Evolutionary conservation across 208 protist genomes (phyloP), one percentile per base, ranked within the genome.

Genomic region (Trypanosoma melophagium): DNA sequence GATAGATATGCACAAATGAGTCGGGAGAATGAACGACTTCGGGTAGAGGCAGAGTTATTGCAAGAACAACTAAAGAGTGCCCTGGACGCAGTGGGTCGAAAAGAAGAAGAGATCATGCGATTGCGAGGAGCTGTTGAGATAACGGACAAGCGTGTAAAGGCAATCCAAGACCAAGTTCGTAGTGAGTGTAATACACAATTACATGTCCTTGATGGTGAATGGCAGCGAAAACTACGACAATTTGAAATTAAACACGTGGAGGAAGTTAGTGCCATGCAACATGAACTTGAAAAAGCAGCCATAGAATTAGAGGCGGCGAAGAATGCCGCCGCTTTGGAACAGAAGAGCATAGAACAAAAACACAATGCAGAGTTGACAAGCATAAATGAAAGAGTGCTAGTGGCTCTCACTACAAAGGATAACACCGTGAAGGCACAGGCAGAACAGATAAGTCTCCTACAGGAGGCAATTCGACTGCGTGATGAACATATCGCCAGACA

Each of bases 371-470:
- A 91, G 74, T 78, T 95, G 10, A 86, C 69, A 17, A 76, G 87
- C 59, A 92, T 95, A 56, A 93, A 95, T 65, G 89, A 93, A 64
- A 76, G 79, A 50, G 76, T 95, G 51, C 73, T 95, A 0, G 85
- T 95, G 24, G 80, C 89, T 7, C 68, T 95, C 64, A 89, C 89
- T 13, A 77, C 74, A 41, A 91, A 86, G 68, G 89, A 95, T n/a
- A 88, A 79, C 63, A 84, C 80, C 0, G 75, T 95, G 31, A 84
- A 76, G 24, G 61, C 76, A 8, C 85, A 89, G 59, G 52, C 71
- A 10, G 83, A 95, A 55, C 85, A 90, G 70, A 56, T 95, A 49
- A 71, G 83, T 53, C 66, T 81, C 8, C 67, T 95, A 12, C 79
- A 93, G 67, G 86, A 92, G 65, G 81, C 87, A 5, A 59, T 95